Percentiles rank a stretch among this genome's conserved stretches.
phyloP scores from a whole-genome alignment of 345 rosid species.

The Hibiscus trionum region DNA sequence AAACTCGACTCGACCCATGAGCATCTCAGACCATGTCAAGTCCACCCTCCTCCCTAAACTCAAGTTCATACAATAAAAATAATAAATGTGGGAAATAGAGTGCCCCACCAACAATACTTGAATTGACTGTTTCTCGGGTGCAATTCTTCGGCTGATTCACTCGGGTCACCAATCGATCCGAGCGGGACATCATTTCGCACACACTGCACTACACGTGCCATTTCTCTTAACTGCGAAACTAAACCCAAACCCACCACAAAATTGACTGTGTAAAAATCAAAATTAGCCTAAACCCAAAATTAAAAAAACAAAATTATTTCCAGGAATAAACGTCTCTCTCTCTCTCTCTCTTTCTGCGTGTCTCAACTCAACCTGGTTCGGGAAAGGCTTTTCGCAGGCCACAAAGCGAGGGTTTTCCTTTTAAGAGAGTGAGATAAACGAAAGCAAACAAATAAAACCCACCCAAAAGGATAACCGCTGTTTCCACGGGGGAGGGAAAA shows the following conservation, averaged over 20 bases:
- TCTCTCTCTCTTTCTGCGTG: background rate
- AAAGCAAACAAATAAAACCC: background rate
- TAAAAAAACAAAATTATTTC: constrained; percentile 1
- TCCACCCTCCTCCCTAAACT: background rate
- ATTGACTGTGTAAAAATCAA: constrained; percentile 14
- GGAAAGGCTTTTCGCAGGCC: constrained; percentile 12
- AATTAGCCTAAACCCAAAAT: background rate
- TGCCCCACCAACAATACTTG: background rate
- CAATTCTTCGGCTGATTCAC: background rate
- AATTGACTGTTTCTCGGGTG: constrained; percentile 20
- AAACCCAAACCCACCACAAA: constrained; percentile 23
- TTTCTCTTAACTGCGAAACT: constrained; percentile 5
- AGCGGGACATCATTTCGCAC: constrained; percentile 8
- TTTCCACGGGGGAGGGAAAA: constrained; percentile 13
- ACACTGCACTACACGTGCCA: constrained; percentile 25
- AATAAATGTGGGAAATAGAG: too few species aligned
- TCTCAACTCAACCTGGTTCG: constrained; percentile 19
- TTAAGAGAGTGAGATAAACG: constrained; percentile 5
- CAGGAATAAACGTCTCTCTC: constrained; percentile 22
- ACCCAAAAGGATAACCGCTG: background rate
- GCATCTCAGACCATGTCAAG: background rate
- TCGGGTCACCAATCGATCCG: constrained; percentile 6
- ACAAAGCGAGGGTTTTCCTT: constrained; percentile 23
- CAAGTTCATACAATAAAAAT: background rate
- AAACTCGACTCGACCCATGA: too few species aligned